phyloP scores from a whole-genome alignment of 139 green algal genomes.

The Tetradesmus lagerheimii region DNA sequence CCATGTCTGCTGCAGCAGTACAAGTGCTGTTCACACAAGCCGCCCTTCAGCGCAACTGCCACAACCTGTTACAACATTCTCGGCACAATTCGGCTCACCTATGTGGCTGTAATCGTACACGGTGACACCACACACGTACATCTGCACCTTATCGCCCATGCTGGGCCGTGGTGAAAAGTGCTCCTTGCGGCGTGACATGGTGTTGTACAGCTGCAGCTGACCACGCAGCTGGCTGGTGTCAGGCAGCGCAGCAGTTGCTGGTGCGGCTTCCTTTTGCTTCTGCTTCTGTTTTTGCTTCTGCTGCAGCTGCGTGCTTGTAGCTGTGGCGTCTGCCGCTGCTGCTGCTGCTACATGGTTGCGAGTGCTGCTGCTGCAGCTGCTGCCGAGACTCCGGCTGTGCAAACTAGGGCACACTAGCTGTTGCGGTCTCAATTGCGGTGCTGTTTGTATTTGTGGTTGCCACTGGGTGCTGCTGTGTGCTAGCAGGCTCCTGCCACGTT shows the following conservation, averaged over 20 bases:
- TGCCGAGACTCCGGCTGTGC: background rate
- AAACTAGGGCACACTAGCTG: background rate
- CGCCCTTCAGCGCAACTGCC: background rate
- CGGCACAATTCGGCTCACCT: constrained; percentile 62
- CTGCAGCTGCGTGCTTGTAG: background rate
- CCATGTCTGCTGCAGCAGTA: background rate
- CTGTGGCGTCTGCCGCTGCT: background rate
- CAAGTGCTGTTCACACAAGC: background rate
- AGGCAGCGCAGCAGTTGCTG: background rate
- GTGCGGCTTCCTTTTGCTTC: background rate
- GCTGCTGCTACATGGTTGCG: background rate
- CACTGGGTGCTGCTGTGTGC: background rate
- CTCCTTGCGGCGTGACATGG: constrained; percentile 86
- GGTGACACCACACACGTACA: constrained; percentile 99
- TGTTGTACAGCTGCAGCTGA: constrained; percentile 90
- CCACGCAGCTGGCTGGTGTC: constrained; percentile 30
- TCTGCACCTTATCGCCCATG: constrained; percentile 73
- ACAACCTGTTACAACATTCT: background rate
- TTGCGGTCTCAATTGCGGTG: background rate
- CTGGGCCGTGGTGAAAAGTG: constrained; percentile 72
- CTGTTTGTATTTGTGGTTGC: background rate
- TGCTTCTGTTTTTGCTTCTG: background rate
- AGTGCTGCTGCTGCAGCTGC: background rate
- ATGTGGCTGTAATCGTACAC: constrained; percentile 96
- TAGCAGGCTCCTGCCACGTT: background rate